These are phyloP conservation scores for Ophiocordyceps sinensis DNA, from an alignment of 2,329 filamentous ascomycete species.

Conservation along the genomic window DNA sequence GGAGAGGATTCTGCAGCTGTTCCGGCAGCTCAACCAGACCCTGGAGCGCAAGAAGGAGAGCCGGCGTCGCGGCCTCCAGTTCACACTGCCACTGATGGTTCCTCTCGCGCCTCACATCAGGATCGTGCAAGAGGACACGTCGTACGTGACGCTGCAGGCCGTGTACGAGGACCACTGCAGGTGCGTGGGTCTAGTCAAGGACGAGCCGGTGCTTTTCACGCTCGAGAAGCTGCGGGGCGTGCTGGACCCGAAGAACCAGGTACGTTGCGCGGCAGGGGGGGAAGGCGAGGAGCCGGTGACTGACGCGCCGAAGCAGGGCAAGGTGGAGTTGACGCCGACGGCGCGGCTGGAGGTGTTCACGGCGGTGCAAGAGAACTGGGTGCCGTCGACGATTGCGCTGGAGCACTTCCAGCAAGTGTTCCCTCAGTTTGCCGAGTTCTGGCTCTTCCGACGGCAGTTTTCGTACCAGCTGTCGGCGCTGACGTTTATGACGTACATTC, in stretches of 20 bases:
- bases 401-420: conserved; percentile 85
- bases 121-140: conserved; percentile 88
- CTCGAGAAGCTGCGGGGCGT: conserved; percentile 84
- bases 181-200: conserved; percentile 74
- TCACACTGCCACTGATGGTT: conserved; percentile 90
- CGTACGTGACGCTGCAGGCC: conserved; percentile 85
- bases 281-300: conserved; percentile 3
- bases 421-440: conserved; percentile 85
- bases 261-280: conserved; percentile 21
- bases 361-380: conserved; percentile 87
- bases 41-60: conserved; percentile 90
- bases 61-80: conserved; percentile 82
- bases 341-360: conserved; percentile 84
- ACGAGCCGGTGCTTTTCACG: conserved; percentile 86
- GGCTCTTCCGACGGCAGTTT: conserved; percentile 95
- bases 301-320: conserved; percentile 32
- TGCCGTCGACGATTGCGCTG: conserved; percentile 66
- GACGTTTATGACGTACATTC: conserved; percentile 97
- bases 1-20: conserved; percentile 88
- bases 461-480: conserved; percentile 88
- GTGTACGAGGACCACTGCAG: conserved; percentile 96
- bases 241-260: conserved; percentile 49
- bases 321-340: conserved; percentile 52
- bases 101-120: conserved; percentile 89
- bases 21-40: conserved; percentile 92